Conservation (phyloP, 1,284 basidiomycete genomes). For the Melampsora larici-populina region DNA sequence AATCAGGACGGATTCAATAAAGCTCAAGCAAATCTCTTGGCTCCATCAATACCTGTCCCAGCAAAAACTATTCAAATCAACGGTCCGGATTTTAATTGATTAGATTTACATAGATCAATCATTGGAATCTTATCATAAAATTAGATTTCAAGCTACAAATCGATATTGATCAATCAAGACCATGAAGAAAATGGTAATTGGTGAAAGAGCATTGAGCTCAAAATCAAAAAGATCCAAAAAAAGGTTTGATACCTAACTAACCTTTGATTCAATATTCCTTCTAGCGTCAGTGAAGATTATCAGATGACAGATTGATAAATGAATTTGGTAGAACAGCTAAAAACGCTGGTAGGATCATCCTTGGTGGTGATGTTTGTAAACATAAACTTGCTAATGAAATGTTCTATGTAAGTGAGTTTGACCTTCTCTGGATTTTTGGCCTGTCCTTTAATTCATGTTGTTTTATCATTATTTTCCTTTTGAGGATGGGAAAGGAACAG, state of each 20-base stretch:
- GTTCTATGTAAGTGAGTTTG: conserved; percentile 48
- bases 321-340: conserved; percentile 52
- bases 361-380: conserved; percentile 54
- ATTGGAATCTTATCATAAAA: conserved; percentile 48
- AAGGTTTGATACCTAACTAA: neutral
- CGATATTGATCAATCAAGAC: conserved; percentile 51
- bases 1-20: neutral
- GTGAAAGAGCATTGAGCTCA: neutral
- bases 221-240: neutral
- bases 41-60: neutral
- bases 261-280: neutral
- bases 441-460: neutral
- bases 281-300: conserved; percentile 37
- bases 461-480: neutral
- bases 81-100: conserved; percentile 52
- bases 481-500: conserved; percentile 48
- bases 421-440: neutral
- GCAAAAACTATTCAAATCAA: conserved; percentile 38
- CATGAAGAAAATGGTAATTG: conserved; percentile 52
- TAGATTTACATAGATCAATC: conserved; percentile 49
- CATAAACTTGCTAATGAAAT: conserved; percentile 55
- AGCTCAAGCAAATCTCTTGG: neutral
- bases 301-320: conserved; percentile 49
- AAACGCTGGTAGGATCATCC: conserved; percentile 54
- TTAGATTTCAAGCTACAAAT: conserved; percentile 53